Percentiles rank a stretch among this genome's conserved stretches.
These are phyloP conservation scores for Strobilomyces echinocephalus DNA, from an alignment of 768 basidiomycete species.

Conservation along the genomic window DNA sequence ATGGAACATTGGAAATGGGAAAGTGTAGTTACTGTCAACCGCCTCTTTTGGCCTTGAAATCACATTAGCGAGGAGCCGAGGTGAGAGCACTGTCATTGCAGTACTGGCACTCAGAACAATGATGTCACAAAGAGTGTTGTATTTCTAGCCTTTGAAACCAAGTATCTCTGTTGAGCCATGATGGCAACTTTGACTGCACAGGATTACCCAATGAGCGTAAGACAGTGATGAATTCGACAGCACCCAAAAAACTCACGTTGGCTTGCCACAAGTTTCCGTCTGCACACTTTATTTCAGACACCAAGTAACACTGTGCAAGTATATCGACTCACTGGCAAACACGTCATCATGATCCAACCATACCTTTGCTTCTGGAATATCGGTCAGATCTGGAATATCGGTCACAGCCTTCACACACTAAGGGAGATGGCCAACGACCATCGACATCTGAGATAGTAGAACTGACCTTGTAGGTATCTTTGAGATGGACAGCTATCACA, in stretches of 20 bases:
- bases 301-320: neutral
- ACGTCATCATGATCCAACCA: conserved; percentile 92
- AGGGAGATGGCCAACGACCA: neutral
- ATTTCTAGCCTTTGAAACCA: conserved; percentile 87
- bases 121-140: conserved; percentile 83
- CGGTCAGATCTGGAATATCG: no score
- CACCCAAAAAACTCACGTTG: conserved; percentile 47
- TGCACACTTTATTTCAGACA: conserved; percentile 25
- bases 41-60: conserved; percentile 65
- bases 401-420: conserved; percentile 93
- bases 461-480: conserved; percentile 82
- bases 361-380: conserved; percentile 95
- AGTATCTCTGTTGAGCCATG: conserved; percentile 81
- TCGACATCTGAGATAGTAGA: neutral
- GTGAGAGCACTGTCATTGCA: conserved; percentile 67
- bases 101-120: conserved; percentile 88
- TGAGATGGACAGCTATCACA: conserved; percentile 83
- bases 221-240: neutral
- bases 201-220: conserved; percentile 45
- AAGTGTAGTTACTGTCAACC: conserved; percentile 58
- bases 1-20: neutral
- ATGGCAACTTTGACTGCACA: conserved; percentile 91
- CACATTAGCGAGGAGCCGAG: neutral
- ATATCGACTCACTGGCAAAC: conserved; percentile 65
- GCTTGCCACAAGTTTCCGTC: conserved; percentile 96